Percentiles rank a stretch among this genome's conserved stretches.
These are phyloP conservation scores for Ustilago lituana DNA, from an alignment of 1,284 basidiomycete species.

Conservation along the genomic window DNA sequence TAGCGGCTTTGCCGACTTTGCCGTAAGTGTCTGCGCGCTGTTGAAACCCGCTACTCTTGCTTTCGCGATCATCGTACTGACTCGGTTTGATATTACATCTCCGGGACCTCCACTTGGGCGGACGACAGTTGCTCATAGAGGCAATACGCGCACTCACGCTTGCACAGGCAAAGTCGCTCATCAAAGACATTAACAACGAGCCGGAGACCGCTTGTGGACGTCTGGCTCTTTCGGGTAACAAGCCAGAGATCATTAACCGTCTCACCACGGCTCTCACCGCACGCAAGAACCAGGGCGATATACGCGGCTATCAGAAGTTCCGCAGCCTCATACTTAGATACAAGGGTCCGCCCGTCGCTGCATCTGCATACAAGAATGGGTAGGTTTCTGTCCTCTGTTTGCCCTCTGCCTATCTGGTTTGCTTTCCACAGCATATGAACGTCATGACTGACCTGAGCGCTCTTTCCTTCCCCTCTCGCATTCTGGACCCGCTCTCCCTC, in stretches of 20 bases:
- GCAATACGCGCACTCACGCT: slow-evolving; percentile 49
- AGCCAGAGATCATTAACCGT: slow-evolving; percentile 48
- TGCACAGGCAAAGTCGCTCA: slow-evolving; percentile 50
- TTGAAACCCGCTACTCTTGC: background rate
- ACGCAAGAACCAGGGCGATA: slow-evolving; percentile 26
- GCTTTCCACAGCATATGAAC: background rate
- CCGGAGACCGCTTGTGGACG: slow-evolving; percentile 28
- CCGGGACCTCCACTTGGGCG: background rate
- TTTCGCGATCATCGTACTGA: slow-evolving; percentile 3
- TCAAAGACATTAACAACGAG: slow-evolving; percentile 57
- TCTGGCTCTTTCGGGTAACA: slow-evolving; percentile 53
- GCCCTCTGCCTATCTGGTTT: background rate
- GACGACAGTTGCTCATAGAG: slow-evolving; percentile 19
- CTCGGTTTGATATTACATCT: background rate
- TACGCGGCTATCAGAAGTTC: slow-evolving; percentile 35
- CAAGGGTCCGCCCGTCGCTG: slow-evolving; percentile 13
- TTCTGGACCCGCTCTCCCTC: too few relatives aligned
- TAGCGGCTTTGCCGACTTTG: slow-evolving; percentile 37
- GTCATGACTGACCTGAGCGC: slow-evolving; percentile 7
- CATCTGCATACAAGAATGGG: slow-evolving; percentile 12
- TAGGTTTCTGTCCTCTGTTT: slow-evolving; percentile 1
- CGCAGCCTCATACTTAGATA: slow-evolving; percentile 41
- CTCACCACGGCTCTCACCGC: slow-evolving; percentile 31
- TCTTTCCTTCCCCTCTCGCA: background rate
- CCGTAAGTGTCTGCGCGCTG: slow-evolving; percentile 5